Percentiles rank a stretch among this genome's conserved stretches.
Evolutionary conservation across 2,329 filamentous ascomycete genomes (phyloP).

Genomic region (Aurifilum marmelostoma): DNA sequence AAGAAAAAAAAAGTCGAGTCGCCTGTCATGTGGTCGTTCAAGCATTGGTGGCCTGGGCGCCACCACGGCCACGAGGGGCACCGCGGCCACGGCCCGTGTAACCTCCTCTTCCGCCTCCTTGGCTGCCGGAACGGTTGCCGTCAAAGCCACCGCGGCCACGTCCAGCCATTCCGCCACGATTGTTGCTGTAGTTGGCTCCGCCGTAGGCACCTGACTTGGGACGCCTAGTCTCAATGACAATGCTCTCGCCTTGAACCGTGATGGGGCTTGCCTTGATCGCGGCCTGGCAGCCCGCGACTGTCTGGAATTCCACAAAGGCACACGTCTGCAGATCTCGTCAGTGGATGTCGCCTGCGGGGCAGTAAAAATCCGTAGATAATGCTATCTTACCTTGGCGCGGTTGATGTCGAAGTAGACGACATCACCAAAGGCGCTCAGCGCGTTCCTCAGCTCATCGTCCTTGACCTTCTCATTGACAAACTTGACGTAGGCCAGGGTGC

Average conservation of each 20-base stretch:
- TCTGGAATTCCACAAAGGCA: conserved; percentile 93
- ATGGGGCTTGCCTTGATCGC: conserved; percentile 86
- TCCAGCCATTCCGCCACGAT: conserved; percentile 62
- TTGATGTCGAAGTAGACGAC: conserved; percentile 77
- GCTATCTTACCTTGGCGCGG: conserved; percentile 72
- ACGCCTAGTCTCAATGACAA: conserved; percentile 87
- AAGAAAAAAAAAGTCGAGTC: neutral
- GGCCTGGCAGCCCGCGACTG: conserved; percentile 77
- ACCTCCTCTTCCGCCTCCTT: conserved; percentile 65
- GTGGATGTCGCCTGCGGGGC: conserved; percentile 8
- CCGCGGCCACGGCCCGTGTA: conserved; percentile 67
- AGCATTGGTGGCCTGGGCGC: conserved; percentile 55
- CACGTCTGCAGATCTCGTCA: conserved; percentile 70
- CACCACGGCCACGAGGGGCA: conserved; percentile 66
- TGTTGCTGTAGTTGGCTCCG: conserved; percentile 66
- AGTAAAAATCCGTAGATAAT: neutral
- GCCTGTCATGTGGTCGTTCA: conserved; percentile 36
- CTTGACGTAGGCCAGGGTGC: conserved; percentile 88
- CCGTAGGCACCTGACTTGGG: conserved; percentile 73
- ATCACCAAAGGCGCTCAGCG: conserved; percentile 73
- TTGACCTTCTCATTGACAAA: conserved; percentile 88
- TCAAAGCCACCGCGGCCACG: conserved; percentile 71
- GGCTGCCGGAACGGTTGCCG: conserved; percentile 60
- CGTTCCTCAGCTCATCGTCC: conserved; percentile 69
- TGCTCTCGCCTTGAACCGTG: conserved; percentile 77